Percentiles rank a stretch among this genome's conserved stretches.
Evolutionary conservation across 2,329 filamentous ascomycete species (phyloP).

Genomic region (Huntiella bhutanensis): DNA sequence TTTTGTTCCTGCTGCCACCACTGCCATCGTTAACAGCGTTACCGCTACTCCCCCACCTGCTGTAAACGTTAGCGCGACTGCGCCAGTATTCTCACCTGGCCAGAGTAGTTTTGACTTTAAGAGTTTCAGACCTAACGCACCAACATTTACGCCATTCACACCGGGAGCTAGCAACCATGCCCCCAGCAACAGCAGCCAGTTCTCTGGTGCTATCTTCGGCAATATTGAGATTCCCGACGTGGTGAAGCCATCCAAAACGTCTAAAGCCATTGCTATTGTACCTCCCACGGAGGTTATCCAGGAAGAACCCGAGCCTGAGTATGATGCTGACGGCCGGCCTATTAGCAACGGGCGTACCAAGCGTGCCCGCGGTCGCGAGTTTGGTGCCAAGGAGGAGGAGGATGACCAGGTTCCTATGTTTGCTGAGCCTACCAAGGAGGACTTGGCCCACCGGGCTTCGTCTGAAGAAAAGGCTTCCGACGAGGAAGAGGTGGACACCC

Average conservation of each 20-base stretch:
- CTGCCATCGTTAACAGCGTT: conserved; percentile 16
- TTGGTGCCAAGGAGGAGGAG: conserved; percentile 28
- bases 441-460: conserved; percentile 13
- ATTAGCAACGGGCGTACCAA: conserved; percentile 53
- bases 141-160: conserved; percentile 33
- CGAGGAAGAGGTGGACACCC: conserved; percentile 24
- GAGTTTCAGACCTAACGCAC: conserved; percentile 59
- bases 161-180: conserved; percentile 25
- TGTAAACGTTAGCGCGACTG: conserved; percentile 46
- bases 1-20: conserved; percentile 23
- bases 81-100: conserved; percentile 52
- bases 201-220: conserved; percentile 42
- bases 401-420: conserved; percentile 60
- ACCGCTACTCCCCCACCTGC: conserved; percentile 17
- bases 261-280: conserved; percentile 70
- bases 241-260: conserved; percentile 47
- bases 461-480: conserved; percentile 16
- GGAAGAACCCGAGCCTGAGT: conserved; percentile 17
- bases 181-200: conserved; percentile 21
- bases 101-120: conserved; percentile 51
- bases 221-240: conserved; percentile 49
- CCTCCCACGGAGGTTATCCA: conserved; percentile 29
- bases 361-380: conserved; percentile 41
- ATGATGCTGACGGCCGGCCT: conserved; percentile 35
- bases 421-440: conserved; percentile 29